Conservation (phyloP, 768 basidiomycete species). For the Cystofilobasidium macerans region DNA sequence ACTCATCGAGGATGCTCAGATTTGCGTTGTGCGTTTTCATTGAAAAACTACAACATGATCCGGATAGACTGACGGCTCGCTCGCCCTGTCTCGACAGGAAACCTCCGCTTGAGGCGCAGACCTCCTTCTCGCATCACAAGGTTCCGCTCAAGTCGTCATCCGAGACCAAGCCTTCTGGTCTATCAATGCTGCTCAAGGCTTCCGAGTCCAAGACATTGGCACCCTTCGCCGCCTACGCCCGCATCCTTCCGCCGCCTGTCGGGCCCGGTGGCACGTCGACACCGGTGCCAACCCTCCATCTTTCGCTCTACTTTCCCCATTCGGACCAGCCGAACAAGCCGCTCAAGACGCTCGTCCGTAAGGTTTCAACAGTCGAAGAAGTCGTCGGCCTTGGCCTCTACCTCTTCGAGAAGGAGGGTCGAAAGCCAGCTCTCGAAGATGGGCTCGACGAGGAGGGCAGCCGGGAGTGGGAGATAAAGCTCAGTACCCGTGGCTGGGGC, state of each 20-base stretch:
- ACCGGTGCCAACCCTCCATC: conserved; percentile 45
- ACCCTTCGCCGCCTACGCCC: conserved; percentile 80
- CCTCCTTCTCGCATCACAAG: conserved; percentile 7
- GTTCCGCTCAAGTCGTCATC: not conserved
- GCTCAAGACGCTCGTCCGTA: conserved; percentile 64
- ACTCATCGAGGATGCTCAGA: no score
- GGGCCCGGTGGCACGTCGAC: conserved; percentile 40
- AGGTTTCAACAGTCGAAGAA: conserved; percentile 86
- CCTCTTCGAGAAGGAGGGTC: conserved; percentile 71
- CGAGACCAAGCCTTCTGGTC: conserved; percentile 44
- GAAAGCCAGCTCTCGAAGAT: conserved; percentile 66
- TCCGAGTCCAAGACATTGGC: conserved; percentile 55
- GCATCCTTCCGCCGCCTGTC: conserved; percentile 61
- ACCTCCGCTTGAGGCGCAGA: not conserved
- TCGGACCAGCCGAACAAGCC: conserved; percentile 49
- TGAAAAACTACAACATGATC: no score
- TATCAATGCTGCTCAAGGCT: conserved; percentile 64
- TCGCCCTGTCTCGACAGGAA: not conserved
- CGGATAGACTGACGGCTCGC: not conserved
- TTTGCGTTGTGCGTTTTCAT: no score
- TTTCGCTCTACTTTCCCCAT: conserved; percentile 77
- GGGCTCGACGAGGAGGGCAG: conserved; percentile 47
- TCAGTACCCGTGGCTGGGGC: conserved; percentile 81
- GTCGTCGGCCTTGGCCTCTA: conserved; percentile 85
- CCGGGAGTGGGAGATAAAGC: conserved; percentile 44